Base-by-base conservation (phyloP, 148 eudicot genomes). In the Chenopodium berlandieri region DNA sequence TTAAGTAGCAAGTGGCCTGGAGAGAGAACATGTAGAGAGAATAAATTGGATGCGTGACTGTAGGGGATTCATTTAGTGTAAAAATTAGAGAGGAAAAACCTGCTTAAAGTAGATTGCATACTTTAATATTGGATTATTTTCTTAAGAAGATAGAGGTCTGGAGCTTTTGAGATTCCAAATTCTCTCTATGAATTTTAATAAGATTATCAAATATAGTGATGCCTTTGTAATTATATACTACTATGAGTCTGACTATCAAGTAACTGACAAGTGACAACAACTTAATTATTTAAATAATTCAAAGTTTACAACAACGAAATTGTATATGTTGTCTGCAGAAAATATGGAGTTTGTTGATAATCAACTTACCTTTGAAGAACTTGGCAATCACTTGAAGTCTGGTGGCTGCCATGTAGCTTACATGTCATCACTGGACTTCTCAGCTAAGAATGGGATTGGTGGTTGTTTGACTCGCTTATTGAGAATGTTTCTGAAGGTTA, bases 311-410 rank as follows among this genome's bases (percentile, higher is more conserved):
- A 44, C 22, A 23, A 19, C 23, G 16, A 73, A 47, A 46, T 9
- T 62, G 2, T 50, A 19, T 25, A 50, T 74, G 27, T 66, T 78
- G 74, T 56, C 72, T 82, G 84, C 90, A 96, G 99, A 89, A 79
- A 96, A 92, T 83, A 87, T 96, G 86, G 99, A 96, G 81, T 89
- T 90, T 77, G 98, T 96, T 75, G 99, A 96, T 83, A 97, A 96
- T 86, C 88, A 94, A 74, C 84, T 88, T 84, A 94, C 95, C 22
- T 94, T 94, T 84, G 92, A 87, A 84, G 92, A 96, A 65, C 98
- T 96, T 84, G 93, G 92, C 72, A 83, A 81, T 63, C 90, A 92
- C 88, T 82, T 96, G 85, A 91, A 83, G 86, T 92, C 93, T 67
- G 77, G 74, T 60, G 98, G 95, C 67, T 91, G 92, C 83, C 87